Evolutionary conservation across 495 filamentous ascomycete species (phyloP).

Genomic region (Melanomma pulvis-pyrius): DNA sequence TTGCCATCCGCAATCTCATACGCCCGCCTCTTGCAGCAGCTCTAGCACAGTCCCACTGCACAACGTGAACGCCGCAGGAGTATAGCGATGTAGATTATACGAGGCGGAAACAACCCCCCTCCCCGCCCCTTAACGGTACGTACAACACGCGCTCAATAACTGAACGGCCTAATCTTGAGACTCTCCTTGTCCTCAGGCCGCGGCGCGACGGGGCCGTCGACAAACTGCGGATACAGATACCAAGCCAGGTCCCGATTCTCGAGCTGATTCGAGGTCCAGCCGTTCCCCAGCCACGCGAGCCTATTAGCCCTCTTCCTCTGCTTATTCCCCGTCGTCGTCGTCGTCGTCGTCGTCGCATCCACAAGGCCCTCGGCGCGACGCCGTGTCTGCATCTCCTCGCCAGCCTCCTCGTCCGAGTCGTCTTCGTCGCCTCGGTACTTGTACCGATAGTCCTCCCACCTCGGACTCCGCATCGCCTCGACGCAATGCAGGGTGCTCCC

Average conservation of each 20-base stretch:
- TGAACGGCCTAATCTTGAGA: slow-evolving; percentile 14
- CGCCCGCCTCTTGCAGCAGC: no score
- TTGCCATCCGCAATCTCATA: no score
- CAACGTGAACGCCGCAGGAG: no score
- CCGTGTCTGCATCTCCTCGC: not conserved
- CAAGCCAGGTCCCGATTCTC: slow-evolving; percentile 27
- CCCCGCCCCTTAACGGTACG: no score
- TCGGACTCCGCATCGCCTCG: slow-evolving; percentile 38
- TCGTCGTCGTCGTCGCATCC: not conserved
- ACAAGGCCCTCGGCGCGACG: no score
- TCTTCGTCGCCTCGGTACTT: slow-evolving; percentile 18
- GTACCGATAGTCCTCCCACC: slow-evolving; percentile 45
- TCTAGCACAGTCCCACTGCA: no score
- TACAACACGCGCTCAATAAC: no score
- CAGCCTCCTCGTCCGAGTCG: slow-evolving; percentile 24
- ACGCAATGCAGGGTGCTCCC: slow-evolving; percentile 43
- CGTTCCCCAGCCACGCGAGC: slow-evolving; percentile 28
- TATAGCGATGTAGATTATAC: no score
- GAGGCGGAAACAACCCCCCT: no score
- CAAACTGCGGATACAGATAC: slow-evolving; percentile 36
- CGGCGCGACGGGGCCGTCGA: slow-evolving; percentile 21
- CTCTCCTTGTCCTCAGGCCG: slow-evolving; percentile 28
- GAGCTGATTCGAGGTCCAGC: slow-evolving; percentile 13
- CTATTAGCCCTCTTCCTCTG: slow-evolving; percentile 20
- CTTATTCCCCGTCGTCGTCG: not conserved